These are phyloP conservation scores for Isatis tinctoria DNA, from an alignment of 345 rosid species.

Conservation along the genomic window DNA sequence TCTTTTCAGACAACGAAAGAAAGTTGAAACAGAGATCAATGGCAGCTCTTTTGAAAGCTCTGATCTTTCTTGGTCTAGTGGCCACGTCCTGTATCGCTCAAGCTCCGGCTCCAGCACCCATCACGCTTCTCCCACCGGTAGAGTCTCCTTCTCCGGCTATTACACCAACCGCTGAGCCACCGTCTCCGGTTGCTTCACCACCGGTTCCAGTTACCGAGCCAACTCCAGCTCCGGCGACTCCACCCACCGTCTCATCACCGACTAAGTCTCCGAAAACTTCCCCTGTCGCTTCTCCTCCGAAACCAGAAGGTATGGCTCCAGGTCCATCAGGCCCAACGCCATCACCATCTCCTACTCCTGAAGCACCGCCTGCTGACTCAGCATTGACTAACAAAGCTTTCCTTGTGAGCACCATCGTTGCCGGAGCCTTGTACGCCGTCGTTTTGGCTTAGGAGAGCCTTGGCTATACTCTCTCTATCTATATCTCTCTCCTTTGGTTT, in stretches of 20 bases:
- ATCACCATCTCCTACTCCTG: constrained; percentile 18
- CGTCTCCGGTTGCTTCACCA: constrained; percentile 16
- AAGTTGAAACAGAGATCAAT: constrained; percentile 28
- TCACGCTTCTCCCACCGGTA: constrained; percentile 22
- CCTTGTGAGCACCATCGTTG: constrained; percentile 42
- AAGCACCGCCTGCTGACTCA: constrained; percentile 1
- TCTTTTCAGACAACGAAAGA: neutral
- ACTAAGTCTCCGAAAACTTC: constrained; percentile 4
- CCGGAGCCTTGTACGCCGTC: constrained; percentile 49
- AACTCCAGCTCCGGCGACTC: constrained; percentile 18
- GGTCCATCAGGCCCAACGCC: constrained; percentile 17
- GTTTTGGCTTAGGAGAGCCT: constrained; percentile 47
- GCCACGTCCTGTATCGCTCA: constrained; percentile 67
- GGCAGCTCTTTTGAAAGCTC: constrained; percentile 43
- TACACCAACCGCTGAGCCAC: constrained; percentile 28
- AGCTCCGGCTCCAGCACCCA: constrained; percentile 35
- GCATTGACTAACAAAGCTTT: constrained; percentile 39
- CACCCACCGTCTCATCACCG: constrained; percentile 20
- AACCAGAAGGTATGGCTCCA: constrained; percentile 19
- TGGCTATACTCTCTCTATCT: neutral
- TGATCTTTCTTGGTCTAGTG: constrained; percentile 60
- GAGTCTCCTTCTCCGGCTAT: constrained; percentile 41
- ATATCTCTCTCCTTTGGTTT: neutral
- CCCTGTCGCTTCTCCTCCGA: constrained; percentile 30
- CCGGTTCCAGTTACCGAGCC: constrained; percentile 12